phyloP scores from a whole-genome alignment of 2,329 filamentous ascomycete genomes.

The Trichoderma koningiopsis region DNA sequence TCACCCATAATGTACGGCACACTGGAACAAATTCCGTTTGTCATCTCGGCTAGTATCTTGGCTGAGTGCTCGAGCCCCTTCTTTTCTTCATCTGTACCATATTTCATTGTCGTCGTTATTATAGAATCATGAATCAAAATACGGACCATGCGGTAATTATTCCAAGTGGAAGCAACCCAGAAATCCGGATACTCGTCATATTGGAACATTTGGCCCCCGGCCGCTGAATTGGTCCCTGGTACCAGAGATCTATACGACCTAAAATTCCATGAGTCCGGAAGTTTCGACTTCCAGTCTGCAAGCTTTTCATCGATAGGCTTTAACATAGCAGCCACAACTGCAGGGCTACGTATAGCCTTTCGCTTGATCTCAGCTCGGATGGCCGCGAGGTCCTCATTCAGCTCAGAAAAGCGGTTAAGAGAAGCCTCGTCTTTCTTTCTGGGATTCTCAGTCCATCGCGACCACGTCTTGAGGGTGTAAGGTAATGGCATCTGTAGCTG shows the following conservation, averaged over 20 bases:
- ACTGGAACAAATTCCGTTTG: constrained; percentile 30
- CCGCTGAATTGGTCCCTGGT: background rate
- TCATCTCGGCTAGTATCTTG: constrained; percentile 23
- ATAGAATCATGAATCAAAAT: constrained; percentile 31
- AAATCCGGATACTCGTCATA: constrained; percentile 28
- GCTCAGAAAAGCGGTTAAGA: background rate
- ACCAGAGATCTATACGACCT: background rate
- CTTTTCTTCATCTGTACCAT: constrained; percentile 6
- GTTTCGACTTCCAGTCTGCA: background rate
- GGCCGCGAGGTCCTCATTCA: background rate
- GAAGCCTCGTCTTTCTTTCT: constrained; percentile 3
- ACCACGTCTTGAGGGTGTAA: constrained; percentile 29
- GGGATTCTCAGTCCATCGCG: constrained; percentile 27
- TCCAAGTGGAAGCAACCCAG: constrained; percentile 31
- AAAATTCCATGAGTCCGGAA: background rate
- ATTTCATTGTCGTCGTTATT: constrained; percentile 26
- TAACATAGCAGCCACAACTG: background rate
- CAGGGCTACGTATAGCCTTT: background rate
- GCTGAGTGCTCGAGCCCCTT: constrained; percentile 22
- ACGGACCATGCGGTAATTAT: constrained; percentile 30
- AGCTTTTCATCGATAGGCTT: background rate
- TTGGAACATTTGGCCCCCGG: constrained; percentile 23
- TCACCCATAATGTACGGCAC: constrained; percentile 30
- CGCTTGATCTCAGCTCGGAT: background rate
- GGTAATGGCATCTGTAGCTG: constrained; percentile 32